A percentile compares a stretch with the other conserved stretches of the same genome.
Conservation (phyloP, 2,329 filamentous ascomycete genomes). For the Ustulina deusta region DNA sequence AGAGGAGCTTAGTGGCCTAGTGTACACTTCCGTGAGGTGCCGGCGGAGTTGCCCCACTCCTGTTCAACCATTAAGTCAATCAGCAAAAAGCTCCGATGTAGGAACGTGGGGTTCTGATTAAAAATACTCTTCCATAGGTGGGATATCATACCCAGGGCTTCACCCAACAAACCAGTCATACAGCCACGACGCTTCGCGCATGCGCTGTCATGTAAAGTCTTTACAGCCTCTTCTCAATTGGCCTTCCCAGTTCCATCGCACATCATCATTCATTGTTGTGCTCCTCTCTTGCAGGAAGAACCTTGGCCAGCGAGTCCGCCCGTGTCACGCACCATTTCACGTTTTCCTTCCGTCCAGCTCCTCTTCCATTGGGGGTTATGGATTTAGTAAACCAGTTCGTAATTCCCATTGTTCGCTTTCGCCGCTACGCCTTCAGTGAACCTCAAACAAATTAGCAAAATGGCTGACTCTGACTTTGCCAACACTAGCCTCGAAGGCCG, state of each 20-base stretch:
- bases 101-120: constrained; percentile 55
- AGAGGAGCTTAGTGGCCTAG: not conserved
- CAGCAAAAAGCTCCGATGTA: constrained; percentile 54
- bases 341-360: not conserved
- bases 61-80: constrained; percentile 25
- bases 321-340: constrained; percentile 10
- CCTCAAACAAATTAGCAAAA: constrained; percentile 31
- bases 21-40: not conserved
- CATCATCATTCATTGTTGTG: not conserved
- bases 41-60: constrained; percentile 29
- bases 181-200: constrained; percentile 1
- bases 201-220: constrained; percentile 15
- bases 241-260: not conserved
- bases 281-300: constrained; percentile 6
- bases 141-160: constrained; percentile 23
- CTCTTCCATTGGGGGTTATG: constrained; percentile 52
- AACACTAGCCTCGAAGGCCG: constrained; percentile 83
- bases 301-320: not conserved
- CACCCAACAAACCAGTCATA: constrained; percentile 20
- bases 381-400: constrained; percentile 68
- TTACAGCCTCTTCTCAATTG: constrained; percentile 11
- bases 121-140: constrained; percentile 35
- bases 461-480: constrained; percentile 52
- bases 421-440: constrained; percentile 3
- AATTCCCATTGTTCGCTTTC: constrained; percentile 18